Conservation (phyloP, 805 yeast species). For the Blastobotrys mokoenaii region DNA sequence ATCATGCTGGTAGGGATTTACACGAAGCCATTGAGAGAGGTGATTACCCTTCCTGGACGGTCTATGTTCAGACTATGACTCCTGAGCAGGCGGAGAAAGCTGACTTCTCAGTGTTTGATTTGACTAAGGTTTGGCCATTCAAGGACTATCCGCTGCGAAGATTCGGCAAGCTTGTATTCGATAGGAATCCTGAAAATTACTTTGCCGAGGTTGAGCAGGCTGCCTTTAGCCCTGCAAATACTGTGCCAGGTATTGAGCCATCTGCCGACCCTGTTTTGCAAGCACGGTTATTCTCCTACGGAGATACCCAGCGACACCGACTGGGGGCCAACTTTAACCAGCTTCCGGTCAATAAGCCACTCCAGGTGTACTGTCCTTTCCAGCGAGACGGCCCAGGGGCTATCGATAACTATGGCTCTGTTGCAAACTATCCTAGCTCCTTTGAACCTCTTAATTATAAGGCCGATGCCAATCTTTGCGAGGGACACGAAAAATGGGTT, state of each 20-base stretch:
- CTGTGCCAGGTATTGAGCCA: constrained; percentile 68
- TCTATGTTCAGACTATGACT: constrained; percentile 54
- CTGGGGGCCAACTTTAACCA: constrained; percentile 61
- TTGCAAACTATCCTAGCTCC: constrained; percentile 45
- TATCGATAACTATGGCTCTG: constrained; percentile 39
- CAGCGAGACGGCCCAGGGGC: constrained; percentile 57
- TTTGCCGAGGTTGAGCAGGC: constrained; percentile 43
- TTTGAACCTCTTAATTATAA: constrained; percentile 28
- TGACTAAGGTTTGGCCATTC: constrained; percentile 54
- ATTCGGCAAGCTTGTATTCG: constrained; percentile 46
- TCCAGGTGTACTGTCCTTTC: constrained; percentile 33
- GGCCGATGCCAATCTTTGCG: constrained; percentile 31
- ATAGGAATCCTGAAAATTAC: constrained; percentile 49
- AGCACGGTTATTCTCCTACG: constrained; percentile 65
- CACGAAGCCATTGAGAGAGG: constrained; percentile 40
- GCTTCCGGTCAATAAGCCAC: constrained; percentile 62
- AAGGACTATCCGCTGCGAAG: constrained; percentile 44
- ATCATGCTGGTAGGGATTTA: constrained; percentile 37
- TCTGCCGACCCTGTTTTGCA: constrained; percentile 73
- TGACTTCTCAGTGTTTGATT: constrained; percentile 41
- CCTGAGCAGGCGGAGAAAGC: constrained; percentile 46
- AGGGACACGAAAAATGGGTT: constrained; percentile 68
- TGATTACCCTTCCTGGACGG: constrained; percentile 43
- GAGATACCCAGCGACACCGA: constrained; percentile 72
- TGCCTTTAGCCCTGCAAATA: constrained; percentile 66